Conservation (phyloP, 495 filamentous ascomycete genomes). For the Podospora pseudopauciseta region DNA sequence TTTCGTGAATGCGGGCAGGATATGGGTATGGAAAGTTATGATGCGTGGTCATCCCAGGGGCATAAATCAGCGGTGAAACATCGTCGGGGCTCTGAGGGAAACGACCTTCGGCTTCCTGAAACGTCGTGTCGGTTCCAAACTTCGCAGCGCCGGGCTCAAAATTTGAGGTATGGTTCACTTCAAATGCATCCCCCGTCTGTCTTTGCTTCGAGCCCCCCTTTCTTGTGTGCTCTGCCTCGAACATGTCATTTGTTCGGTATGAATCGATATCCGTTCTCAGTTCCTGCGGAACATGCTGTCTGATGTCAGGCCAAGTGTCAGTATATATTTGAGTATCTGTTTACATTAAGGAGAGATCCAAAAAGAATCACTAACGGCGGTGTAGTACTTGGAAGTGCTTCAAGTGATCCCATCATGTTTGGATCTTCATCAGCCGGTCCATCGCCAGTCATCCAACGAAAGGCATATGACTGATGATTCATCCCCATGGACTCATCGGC, state of each 20-base stretch:
- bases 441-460: neutral
- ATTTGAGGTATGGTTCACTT: no score
- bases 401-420: neutral
- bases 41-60: neutral
- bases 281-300: neutral
- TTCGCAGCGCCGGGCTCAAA: no score
- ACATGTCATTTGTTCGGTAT: neutral
- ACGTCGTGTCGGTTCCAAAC: neutral
- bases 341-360: neutral
- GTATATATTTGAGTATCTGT: neutral
- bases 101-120: neutral
- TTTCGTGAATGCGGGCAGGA: neutral
- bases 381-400: neutral
- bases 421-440: neutral
- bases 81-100: no score
- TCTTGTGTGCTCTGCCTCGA: no score
- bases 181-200: no score
- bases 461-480: neutral
- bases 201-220: no score
- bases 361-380: neutral
- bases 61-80: neutral
- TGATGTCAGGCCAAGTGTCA: neutral
- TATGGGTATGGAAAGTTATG: neutral
- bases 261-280: neutral
- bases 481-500: neutral